These are phyloP conservation scores for Phallus indusiatus DNA, from an alignment of 768 basidiomycete genomes.

Conservation along the genomic window DNA sequence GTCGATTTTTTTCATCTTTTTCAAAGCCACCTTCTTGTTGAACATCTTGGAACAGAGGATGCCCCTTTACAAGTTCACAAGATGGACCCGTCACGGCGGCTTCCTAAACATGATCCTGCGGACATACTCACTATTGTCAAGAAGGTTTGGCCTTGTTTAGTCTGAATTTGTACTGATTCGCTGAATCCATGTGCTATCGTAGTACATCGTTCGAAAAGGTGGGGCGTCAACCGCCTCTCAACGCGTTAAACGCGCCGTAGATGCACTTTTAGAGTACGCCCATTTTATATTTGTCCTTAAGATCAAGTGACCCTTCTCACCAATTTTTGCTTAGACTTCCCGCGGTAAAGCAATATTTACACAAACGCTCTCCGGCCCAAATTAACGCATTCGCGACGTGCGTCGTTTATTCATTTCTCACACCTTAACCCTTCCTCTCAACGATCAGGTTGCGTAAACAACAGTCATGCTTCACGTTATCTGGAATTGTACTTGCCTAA, in stretches of 20 bases:
- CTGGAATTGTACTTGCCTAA: conserved; percentile 79
- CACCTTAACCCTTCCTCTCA: conserved; percentile 16
- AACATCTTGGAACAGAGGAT: conserved; percentile 66
- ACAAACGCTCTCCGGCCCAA: conserved; percentile 69
- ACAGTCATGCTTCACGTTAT: conserved; percentile 80
- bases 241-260: conserved; percentile 55
- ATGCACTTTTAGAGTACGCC: conserved; percentile 64
- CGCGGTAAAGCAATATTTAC: conserved; percentile 70
- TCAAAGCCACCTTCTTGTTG: conserved; percentile 63
- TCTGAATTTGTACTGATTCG: not conserved
- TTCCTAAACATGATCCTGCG: conserved; percentile 64
- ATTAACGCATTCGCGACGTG: conserved; percentile 90
- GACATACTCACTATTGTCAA: conserved; percentile 63
- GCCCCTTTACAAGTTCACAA: conserved; percentile 84
- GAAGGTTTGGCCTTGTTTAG: conserved; percentile 14
- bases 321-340: conserved; percentile 41
- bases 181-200: not conserved
- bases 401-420: conserved; percentile 25
- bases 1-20: not conserved
- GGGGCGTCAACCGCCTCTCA: conserved; percentile 24
- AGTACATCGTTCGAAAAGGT: conserved; percentile 15
- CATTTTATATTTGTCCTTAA: conserved; percentile 16
- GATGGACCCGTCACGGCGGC: conserved; percentile 70
- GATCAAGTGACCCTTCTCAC: conserved; percentile 16
- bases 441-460: conserved; percentile 14